Percentiles rank a stretch among this genome's conserved stretches.
Conservation (phyloP, 2,329 filamentous ascomycete genomes). For the Fusarium algeriense region DNA sequence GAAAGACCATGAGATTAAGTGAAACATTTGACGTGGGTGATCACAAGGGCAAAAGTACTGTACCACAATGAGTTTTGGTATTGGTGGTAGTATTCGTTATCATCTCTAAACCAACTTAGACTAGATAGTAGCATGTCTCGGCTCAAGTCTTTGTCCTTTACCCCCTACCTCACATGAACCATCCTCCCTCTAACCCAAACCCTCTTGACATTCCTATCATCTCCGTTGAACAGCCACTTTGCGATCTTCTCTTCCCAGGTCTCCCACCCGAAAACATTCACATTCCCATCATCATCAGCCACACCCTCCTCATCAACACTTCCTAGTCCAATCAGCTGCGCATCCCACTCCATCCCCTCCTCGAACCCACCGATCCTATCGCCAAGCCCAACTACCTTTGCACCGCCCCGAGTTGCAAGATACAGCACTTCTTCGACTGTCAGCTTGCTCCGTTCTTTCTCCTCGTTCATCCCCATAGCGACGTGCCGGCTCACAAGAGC, state of each 20-base stretch:
- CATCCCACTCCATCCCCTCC: conserved; percentile 90
- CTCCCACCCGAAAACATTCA: conserved; percentile 94
- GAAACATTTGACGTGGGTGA: background rate
- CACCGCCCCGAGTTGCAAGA: conserved; percentile 89
- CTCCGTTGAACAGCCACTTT: conserved; percentile 95
- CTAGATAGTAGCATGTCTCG: background rate
- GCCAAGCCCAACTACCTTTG: conserved; percentile 80
- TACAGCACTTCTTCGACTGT: conserved; percentile 89
- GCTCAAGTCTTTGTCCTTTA: background rate
- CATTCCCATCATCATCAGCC: conserved; percentile 66
- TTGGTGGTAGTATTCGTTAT: background rate
- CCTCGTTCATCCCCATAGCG: conserved; percentile 62
- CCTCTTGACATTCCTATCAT: conserved; percentile 87
- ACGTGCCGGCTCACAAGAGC: conserved; percentile 81
- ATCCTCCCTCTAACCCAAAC: conserved; percentile 91
- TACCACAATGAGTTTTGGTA: background rate
- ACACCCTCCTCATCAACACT: conserved; percentile 58
- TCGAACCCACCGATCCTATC: conserved; percentile 83
- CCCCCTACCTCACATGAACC: conserved; percentile 68
- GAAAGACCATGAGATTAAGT: background rate
- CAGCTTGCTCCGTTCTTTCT: conserved; percentile 70
- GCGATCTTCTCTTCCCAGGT: conserved; percentile 86
- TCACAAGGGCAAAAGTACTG: background rate
- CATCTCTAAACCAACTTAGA: background rate
- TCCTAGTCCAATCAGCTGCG: conserved; percentile 80